phyloP scores from a whole-genome alignment of 768 basidiomycete genomes.

The Xerocomus spinulosus region DNA sequence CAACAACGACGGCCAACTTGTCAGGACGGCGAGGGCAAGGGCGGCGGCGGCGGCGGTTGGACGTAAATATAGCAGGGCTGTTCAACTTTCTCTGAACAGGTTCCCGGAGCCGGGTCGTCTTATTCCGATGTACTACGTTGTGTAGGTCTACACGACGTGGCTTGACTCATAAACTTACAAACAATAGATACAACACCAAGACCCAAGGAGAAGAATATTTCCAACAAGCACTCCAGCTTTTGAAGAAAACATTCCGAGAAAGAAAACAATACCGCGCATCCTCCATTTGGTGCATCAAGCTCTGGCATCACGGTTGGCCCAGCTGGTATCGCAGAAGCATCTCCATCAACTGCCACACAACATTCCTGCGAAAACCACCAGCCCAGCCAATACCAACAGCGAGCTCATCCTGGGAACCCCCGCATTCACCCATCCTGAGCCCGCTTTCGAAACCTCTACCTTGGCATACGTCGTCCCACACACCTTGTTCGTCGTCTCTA shows the following conservation, averaged over 20 bases:
- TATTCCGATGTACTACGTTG: no score
- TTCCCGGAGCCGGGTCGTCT: neutral
- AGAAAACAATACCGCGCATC: neutral
- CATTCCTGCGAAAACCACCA: conserved; percentile 11
- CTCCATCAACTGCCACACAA: conserved; percentile 11
- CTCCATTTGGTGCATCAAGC: neutral
- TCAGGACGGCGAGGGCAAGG: neutral
- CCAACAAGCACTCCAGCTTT: no score
- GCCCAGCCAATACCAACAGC: conserved; percentile 6
- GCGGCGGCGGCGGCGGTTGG: neutral
- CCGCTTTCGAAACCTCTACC: conserved; percentile 7
- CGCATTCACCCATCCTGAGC: conserved; percentile 8
- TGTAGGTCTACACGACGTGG: no score
- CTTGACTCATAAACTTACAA: neutral
- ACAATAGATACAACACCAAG: neutral
- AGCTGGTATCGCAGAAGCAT: neutral
- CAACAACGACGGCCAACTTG: no score
- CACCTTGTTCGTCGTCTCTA: conserved; percentile 38
- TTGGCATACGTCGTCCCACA: conserved; percentile 52
- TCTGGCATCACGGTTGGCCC: neutral
- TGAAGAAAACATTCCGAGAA: neutral
- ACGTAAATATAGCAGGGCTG: neutral
- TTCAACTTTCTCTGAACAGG: neutral
- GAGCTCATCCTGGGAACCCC: conserved; percentile 3
- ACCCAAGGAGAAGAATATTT: neutral